Base-by-base conservation (phyloP, 164 flowering plant genomes). In the Santalum album region DNA sequence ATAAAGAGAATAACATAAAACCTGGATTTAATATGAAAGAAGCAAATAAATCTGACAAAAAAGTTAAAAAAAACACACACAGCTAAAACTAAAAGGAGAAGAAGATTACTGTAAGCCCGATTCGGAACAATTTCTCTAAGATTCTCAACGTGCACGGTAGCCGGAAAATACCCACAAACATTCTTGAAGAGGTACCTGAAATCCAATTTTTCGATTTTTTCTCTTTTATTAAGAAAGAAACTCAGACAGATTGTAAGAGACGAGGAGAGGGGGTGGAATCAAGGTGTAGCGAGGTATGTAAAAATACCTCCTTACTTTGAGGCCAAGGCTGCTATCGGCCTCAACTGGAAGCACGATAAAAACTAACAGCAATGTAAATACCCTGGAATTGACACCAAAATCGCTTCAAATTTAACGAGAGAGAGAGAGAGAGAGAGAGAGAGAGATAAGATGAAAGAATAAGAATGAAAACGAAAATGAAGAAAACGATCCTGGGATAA, bases 101-200 rank as follows among this genome's bases (percentile, higher is more conserved):
- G 42, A 38, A 9, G 15, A 38, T 46, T 46, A 46, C 50, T 46
- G 23, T 46, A 46, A 2, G 50, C 9, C 3, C 50, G 50, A 19
- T 46, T n/a, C 23, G 50, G 50, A 46, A 46, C 50, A 10, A 46
- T 12, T 6, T 21, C 50, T 46, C 16, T 46, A 2, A 7, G 7
- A 19, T 46, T 22, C 23, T 46, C 50, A 20, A 46, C 23, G 16
- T 46, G 25, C 3, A 46, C 22, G 4, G 50, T 46, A 46, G 18
- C 18, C 6, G 50, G 50, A 19, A 46, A 46, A 46, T 46, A 46
- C 25, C 50, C 50, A 46, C 50, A 46, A 46, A 46, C 50, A 46
- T 46, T n/a, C 23, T 46, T 14, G 25, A 46, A 46, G 11, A 46
- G 11, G 23, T 3, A 46, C 23, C 50, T 46, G 50, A 46, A 38